Evolutionary conservation across 2,329 filamentous ascomycete genomes (phyloP).

Genomic region (Claviceps quebecensis): DNA sequence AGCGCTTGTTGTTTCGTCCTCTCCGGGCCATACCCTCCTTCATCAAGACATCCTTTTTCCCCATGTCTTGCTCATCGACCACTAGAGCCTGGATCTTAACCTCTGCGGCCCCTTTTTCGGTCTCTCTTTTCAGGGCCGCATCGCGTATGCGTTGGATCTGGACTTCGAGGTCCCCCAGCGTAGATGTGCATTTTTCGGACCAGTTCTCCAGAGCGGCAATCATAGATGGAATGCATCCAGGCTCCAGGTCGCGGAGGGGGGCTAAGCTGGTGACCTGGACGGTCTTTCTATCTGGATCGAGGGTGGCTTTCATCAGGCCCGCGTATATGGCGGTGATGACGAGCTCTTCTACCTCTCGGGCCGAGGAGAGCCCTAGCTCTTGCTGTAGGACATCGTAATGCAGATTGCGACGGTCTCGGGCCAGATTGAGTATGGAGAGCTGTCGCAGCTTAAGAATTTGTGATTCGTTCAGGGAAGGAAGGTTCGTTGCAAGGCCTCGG

Average conservation of each 20-base stretch:
- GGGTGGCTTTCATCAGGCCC: constrained; percentile 65
- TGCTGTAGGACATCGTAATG: constrained; percentile 57
- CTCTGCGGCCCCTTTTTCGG: constrained; percentile 33
- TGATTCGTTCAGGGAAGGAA: constrained; percentile 57
- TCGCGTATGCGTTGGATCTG: constrained; percentile 56
- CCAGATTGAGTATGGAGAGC: constrained; percentile 73
- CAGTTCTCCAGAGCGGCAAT: constrained; percentile 56
- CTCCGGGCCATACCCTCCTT: constrained; percentile 15
- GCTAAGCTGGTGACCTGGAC: constrained; percentile 71
- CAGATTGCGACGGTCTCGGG: constrained; percentile 52
- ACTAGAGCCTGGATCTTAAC: constrained; percentile 35
- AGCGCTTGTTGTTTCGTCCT: constrained; percentile 16
- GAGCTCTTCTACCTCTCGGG: constrained; percentile 67
- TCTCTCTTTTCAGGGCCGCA: constrained; percentile 39
- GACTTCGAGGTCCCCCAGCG: constrained; percentile 59
- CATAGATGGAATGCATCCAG: constrained; percentile 56
- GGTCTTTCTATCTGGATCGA: constrained; percentile 62
- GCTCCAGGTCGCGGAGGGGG: constrained; percentile 72
- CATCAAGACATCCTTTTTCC: constrained; percentile 14
- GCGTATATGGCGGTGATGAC: constrained; percentile 81
- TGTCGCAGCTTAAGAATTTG: constrained; percentile 81
- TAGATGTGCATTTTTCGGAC: constrained; percentile 62
- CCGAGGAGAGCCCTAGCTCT: constrained; percentile 50
- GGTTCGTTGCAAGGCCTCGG: constrained; percentile 23
- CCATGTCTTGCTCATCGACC: constrained; percentile 30